phyloP scores from a whole-genome alignment of 2,329 filamentous ascomycete species.

The Fusarium heterosporum region DNA sequence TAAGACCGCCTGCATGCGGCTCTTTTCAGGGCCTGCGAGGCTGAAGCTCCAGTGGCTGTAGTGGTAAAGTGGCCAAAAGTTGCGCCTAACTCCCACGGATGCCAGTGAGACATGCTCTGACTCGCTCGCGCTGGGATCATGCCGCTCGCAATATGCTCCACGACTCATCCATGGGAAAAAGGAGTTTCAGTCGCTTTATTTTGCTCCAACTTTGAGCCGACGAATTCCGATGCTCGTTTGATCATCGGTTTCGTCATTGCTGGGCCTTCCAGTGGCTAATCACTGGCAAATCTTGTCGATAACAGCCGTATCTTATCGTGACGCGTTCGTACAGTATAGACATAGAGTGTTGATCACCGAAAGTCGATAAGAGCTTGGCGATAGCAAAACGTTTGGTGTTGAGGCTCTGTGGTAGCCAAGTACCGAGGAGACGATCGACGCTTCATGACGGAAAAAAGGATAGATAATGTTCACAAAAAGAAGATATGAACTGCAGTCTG shows the following conservation, averaged over 20 bases:
- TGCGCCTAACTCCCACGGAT: neutral
- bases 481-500: neutral
- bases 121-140: constrained; percentile 25
- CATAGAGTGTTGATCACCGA: constrained; percentile 20
- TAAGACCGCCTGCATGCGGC: constrained; percentile 37
- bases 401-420: constrained; percentile 39
- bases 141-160: constrained; percentile 28
- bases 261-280: constrained; percentile 7
- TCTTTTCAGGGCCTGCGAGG: constrained; percentile 26
- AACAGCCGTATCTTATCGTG: constrained; percentile 29
- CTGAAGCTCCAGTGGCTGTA: neutral
- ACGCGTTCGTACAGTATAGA: neutral
- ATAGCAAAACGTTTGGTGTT: constrained; percentile 19
- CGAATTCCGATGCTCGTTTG: constrained; percentile 19
- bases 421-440: constrained; percentile 24
- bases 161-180: constrained; percentile 6
- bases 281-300: constrained; percentile 1
- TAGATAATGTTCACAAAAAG: neutral
- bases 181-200: neutral
- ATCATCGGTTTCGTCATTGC: constrained; percentile 26
- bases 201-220: constrained; percentile 22
- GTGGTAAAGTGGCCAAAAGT: neutral
- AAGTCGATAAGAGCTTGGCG: constrained; percentile 23
- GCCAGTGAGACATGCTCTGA: constrained; percentile 7
- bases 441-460: neutral